These are phyloP conservation scores for Pythium sp. DNA, from an alignment of 352 stramenopile species.

Conservation along the genomic window DNA sequence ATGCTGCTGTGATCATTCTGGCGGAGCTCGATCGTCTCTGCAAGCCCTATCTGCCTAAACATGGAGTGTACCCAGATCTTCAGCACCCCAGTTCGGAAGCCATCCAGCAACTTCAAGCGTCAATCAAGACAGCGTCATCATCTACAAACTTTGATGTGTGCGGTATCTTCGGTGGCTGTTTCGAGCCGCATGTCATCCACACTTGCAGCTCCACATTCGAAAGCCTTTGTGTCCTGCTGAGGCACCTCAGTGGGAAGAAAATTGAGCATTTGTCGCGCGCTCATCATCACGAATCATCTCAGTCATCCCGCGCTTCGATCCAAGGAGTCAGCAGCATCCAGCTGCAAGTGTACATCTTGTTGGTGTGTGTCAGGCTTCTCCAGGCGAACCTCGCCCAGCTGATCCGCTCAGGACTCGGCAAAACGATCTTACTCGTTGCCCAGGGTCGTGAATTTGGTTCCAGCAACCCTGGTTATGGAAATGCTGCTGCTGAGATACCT, in stretches of 20 bases:
- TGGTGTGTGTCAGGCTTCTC: slow-evolving; percentile 66
- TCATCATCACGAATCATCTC: neutral
- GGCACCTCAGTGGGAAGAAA: slow-evolving; percentile 39
- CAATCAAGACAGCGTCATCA: neutral
- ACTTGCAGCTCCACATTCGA: slow-evolving; percentile 48
- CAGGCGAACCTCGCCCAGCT: slow-evolving; percentile 76
- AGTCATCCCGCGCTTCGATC: slow-evolving; percentile 2
- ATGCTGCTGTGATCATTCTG: slow-evolving; percentile 56
- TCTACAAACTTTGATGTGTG: neutral
- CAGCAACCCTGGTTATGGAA: neutral
- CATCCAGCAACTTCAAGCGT: slow-evolving; percentile 22
- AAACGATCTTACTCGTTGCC: slow-evolving; percentile 25
- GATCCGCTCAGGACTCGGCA: slow-evolving; percentile 51
- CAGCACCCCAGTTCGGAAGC: slow-evolving; percentile 26
- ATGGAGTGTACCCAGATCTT: slow-evolving; percentile 24
- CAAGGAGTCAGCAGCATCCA: slow-evolving; percentile 2
- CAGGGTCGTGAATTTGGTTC: neutral
- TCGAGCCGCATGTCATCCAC: slow-evolving; percentile 40
- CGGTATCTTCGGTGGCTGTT: slow-evolving; percentile 34
- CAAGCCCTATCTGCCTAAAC: slow-evolving; percentile 42
- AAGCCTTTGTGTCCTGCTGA: slow-evolving; percentile 32
- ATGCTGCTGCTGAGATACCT: neutral
- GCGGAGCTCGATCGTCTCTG: slow-evolving; percentile 79
- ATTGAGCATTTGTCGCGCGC: slow-evolving; percentile 24
- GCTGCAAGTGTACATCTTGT: slow-evolving; percentile 65